phyloP scores from a whole-genome alignment of 495 filamentous ascomycete genomes.

The Evernia prunastri region DNA sequence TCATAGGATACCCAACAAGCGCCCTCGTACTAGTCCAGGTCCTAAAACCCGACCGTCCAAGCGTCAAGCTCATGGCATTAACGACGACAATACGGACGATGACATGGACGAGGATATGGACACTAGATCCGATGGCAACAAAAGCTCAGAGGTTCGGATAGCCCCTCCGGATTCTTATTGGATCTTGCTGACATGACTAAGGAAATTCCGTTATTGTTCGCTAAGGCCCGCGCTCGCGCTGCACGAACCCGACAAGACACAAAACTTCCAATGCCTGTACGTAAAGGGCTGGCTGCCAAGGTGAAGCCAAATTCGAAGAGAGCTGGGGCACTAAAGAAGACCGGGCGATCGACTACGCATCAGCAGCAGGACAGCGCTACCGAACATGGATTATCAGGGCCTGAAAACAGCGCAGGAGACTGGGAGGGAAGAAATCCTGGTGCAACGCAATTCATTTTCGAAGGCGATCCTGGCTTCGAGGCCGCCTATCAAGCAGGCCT shows the following conservation, averaged over 20 bases:
- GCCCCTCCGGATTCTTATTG: neutral
- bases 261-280: neutral
- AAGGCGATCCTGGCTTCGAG: constrained; percentile 1
- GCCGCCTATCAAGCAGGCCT: neutral
- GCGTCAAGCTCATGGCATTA: neutral
- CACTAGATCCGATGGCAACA: neutral
- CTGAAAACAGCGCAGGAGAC: neutral
- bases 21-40: neutral
- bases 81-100: neutral
- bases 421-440: neutral
- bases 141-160: neutral
- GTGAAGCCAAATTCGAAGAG: neutral
- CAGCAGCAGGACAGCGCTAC: neutral
- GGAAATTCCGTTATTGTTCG: neutral
- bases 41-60: neutral
- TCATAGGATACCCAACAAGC: neutral
- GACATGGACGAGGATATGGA: neutral
- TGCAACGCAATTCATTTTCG: neutral
- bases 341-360: neutral
- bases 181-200: neutral
- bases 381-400: neutral
- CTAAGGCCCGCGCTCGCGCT: neutral
- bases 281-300: neutral
- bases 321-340: neutral
- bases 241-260: neutral